Conservation (phyloP, 2,329 filamentous ascomycete genomes). For the Neophaeococcomyces aloes region DNA sequence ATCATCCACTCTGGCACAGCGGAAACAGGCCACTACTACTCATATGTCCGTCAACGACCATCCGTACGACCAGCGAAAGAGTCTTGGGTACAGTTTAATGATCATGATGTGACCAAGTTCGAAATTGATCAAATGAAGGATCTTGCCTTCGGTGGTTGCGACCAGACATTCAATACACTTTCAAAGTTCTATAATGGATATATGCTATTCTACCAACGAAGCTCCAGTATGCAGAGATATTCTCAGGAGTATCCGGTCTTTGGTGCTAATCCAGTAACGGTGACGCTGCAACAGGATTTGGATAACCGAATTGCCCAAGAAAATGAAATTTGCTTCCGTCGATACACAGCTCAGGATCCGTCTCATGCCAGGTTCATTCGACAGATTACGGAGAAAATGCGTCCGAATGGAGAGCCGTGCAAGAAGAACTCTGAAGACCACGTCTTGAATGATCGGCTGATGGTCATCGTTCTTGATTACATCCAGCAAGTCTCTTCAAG, state of each 20-base stretch:
- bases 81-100: slow-evolving; percentile 88
- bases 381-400: slow-evolving; percentile 49
- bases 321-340: slow-evolving; percentile 62
- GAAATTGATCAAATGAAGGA: slow-evolving; percentile 62
- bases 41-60: slow-evolving; percentile 76
- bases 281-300: slow-evolving; percentile 36
- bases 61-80: slow-evolving; percentile 34
- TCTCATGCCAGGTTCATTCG: slow-evolving; percentile 58
- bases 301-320: slow-evolving; percentile 53
- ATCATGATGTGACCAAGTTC: slow-evolving; percentile 68
- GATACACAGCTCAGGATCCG: slow-evolving; percentile 70
- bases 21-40: slow-evolving; percentile 95
- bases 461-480: slow-evolving; percentile 44
- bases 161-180: slow-evolving; percentile 35
- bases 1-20: slow-evolving; percentile 88
- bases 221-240: slow-evolving; percentile 50
- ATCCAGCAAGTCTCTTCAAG: slow-evolving; percentile 66
- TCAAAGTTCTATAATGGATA: slow-evolving; percentile 75
- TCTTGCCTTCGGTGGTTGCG: slow-evolving; percentile 71
- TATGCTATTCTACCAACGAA: slow-evolving; percentile 93
- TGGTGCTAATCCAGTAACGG: slow-evolving; percentile 41
- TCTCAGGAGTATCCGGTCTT: slow-evolving; percentile 37
- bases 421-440: slow-evolving; percentile 31
- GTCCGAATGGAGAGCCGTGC: slow-evolving; percentile 39
- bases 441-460: slow-evolving; percentile 34